Evolutionary conservation across 2,329 filamentous ascomycete genomes (phyloP), one percentile per base, ranked within the genome.

Genomic region (Fusarium anthophilum): DNA sequence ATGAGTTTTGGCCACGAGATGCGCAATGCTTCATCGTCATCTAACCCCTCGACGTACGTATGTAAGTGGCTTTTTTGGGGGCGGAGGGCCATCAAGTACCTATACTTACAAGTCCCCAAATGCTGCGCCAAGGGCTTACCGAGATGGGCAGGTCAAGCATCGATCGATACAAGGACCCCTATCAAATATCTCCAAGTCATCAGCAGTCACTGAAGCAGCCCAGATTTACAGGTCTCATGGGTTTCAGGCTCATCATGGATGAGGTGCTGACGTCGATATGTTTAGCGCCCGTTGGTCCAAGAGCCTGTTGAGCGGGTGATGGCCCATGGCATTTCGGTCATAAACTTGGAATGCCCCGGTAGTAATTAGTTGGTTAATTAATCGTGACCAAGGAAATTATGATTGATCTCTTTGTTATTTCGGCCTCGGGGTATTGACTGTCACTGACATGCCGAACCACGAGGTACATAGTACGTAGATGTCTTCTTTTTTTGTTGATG

Each of bases 11-110:
- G 14, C 59, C 62, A 57, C 35, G 53, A 59, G 26, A 58, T 70
- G 60, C 63, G 58, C 67, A 69, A 65, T 63, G 71, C 72, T 69
- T 70, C 37, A 73, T 74, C 72, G 68, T 75, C 72, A 73, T 75
- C 69, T 50, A 39, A 61, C 65, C 41, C 53, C 59, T 63, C 45
- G 24, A 56, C 28, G 41, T 63, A 56, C 63, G 69, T 72, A 60
- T 67, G 63, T 62, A 60, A 62, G 68, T 74, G 69, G 72, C 70
- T 70, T 73, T 56, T 45, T 60, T 39, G 56, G 66, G 66, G 70
- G 65, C 64, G 53, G 53, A 62, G 55, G 55, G 18, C 15, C 14
- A 39, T 32, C 17, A 70, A 66, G 71, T 74, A 74, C 55, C 58
- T 50, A 9, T 74, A 74, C 71, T 55, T 64, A 15, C 3, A 14